Evolutionary conservation across 495 filamentous ascomycete genomes (phyloP), one percentile per base, ranked within the genome.

Genomic region (Penicillium lividum): DNA sequence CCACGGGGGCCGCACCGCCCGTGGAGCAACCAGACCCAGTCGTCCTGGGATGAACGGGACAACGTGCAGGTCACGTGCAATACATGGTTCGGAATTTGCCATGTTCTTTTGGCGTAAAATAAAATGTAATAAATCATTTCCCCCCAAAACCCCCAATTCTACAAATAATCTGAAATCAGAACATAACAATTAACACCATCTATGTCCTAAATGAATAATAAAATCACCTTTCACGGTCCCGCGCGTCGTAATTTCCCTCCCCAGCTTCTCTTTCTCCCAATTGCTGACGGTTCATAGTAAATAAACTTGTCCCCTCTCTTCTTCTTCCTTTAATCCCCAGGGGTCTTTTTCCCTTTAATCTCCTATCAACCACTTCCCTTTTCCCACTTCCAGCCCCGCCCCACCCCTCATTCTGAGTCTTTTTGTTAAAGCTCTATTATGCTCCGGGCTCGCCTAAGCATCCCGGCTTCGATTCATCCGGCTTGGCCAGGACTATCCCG

Each of bases 231-330:
- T n/a, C 58, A 61, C 58, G 55, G 61, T 67, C 56, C 59, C n/a
- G n/a, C n/a, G 58, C 63, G 54, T 63, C 63, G 63, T 68, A 66
- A 63, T 68, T 61, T 56, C 59, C 62, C 47, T 64, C 65, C 57
- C 34, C 54, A 51, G 47, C 53, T 46, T n/a, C 43, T 34, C 31
- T 40, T 28, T n/a, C n/a, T 33, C 4, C 15, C 38, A 59, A 58
- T 40, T 31, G 27, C 36, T 42, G 33, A 51, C 38, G 44, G 44
- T 46, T 27, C 16, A 45, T 25, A 45, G 16, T 11, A 27, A 22
- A 45, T 25, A 18, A 45, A 40, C 16, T 51, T 53, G 52, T 28
- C 36, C 54, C 49, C 34, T n/a, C n/a, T n/a, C n/a, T n/a, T n/a
- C n/a, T n/a, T n/a, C 45, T 47, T 54, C 45, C 40, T 48, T 40